Evolutionary conservation across 1,139 yeast genomes (phyloP).

Genomic region (Pichia sp.): DNA sequence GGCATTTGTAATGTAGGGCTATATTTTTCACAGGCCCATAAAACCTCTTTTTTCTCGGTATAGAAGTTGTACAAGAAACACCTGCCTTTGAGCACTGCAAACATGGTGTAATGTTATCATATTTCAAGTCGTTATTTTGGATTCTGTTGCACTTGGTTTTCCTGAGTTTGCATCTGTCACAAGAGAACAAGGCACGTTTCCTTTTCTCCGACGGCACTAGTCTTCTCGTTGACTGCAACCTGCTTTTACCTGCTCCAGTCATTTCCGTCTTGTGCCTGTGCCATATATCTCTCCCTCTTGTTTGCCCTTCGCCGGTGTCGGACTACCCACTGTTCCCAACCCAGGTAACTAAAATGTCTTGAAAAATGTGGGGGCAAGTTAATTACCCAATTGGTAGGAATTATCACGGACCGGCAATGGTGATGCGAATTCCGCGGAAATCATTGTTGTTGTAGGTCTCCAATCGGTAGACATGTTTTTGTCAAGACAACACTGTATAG

Average conservation of each 20-base stretch:
- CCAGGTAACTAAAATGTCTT: not conserved
- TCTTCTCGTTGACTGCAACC: slow-evolving; percentile 28
- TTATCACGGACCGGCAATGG: not conserved
- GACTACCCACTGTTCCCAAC: not conserved
- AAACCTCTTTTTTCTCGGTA: slow-evolving; percentile 37
- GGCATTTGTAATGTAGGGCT: slow-evolving; percentile 38
- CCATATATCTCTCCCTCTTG: not conserved
- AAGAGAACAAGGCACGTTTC: slow-evolving; percentile 39
- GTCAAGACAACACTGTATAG: not conserved
- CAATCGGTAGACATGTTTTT: not conserved
- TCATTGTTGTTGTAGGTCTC: not conserved
- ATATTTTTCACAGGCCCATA: slow-evolving; percentile 38
- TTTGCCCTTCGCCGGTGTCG: not conserved
- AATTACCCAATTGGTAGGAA: not conserved
- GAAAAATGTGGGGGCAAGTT: not conserved
- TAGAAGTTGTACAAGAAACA: slow-evolving; percentile 38
- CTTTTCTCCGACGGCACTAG: slow-evolving; percentile 36
- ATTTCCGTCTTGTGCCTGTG: not conserved
- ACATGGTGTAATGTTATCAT: slow-evolving; percentile 39
- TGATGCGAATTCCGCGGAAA: not conserved
- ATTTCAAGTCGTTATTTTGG: slow-evolving; percentile 30
- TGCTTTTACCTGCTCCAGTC: not conserved
- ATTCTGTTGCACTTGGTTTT: slow-evolving; percentile 41
- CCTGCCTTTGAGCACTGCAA: slow-evolving; percentile 36
- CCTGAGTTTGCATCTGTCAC: slow-evolving; percentile 43